Percentiles rank a stretch among this genome's conserved stretches.
Evolutionary conservation across 208 protist genomes (phyloP).

Genomic region (Acanthamoeba culbertsoni): DNA sequence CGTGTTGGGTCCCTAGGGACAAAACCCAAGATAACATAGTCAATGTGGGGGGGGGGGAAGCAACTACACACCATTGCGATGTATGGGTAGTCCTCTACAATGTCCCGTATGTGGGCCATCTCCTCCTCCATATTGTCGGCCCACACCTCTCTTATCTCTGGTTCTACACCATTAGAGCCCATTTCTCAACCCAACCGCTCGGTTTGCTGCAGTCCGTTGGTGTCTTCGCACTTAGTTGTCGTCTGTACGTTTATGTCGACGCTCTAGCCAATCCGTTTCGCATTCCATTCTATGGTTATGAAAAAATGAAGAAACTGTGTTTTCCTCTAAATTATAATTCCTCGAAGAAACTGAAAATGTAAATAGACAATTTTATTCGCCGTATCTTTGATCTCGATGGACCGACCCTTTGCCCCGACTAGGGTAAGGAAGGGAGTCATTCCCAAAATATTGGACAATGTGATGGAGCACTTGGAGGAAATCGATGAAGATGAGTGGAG

Average conservation of each 20-base stretch:
- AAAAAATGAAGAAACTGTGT: no score
- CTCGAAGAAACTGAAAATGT: no score
- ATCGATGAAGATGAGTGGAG: neutral
- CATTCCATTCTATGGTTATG: no score
- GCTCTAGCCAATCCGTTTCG: no score
- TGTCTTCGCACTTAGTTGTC: no score
- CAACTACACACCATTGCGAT: conserved; percentile 78
- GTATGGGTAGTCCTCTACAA: conserved; percentile 96
- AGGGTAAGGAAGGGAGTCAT: neutral
- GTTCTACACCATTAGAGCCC: neutral
- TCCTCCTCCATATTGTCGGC: conserved; percentile 95
- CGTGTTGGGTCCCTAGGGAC: no score
- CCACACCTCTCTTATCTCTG: conserved; percentile 92
- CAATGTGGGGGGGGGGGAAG: neutral
- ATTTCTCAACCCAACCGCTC: no score
- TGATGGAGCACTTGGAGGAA: neutral
- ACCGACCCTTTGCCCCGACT: neutral
- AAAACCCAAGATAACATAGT: neutral
- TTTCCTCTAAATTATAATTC: no score
- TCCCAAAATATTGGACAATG: neutral
- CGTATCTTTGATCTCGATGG: neutral
- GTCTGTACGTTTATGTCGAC: no score
- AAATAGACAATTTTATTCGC: neutral
- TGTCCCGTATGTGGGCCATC: conserved; percentile 92
- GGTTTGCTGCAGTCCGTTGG: no score